Conservation (phyloP, 805 yeast genomes). For the Wickerhamiella azyma region DNA sequence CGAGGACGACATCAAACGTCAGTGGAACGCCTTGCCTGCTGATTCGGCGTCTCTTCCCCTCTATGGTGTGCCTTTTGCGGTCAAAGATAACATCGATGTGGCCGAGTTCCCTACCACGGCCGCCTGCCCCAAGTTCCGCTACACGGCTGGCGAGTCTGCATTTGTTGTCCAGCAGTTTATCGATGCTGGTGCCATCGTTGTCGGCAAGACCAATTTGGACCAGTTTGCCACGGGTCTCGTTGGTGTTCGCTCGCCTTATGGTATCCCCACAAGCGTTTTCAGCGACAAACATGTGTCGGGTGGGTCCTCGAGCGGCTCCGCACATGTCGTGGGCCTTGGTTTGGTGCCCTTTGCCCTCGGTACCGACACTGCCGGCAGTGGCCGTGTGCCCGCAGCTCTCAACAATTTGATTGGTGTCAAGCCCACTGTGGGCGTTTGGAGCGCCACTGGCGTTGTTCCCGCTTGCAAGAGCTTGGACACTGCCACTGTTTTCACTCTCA, state of each 20-base stretch:
- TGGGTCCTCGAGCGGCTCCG: constrained; percentile 95
- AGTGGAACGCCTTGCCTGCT: constrained; percentile 70
- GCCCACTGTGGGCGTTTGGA: constrained; percentile 81
- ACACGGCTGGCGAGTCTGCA: constrained; percentile 57
- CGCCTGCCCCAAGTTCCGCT: constrained; percentile 80
- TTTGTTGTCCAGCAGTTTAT: constrained; percentile 60
- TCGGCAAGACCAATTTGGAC: constrained; percentile 91
- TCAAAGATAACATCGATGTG: constrained; percentile 90
- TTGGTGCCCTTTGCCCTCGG: constrained; percentile 80
- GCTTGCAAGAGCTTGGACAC: constrained; percentile 93
- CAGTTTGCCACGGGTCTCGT: constrained; percentile 97
- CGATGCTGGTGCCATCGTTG: constrained; percentile 80
- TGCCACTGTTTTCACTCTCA: constrained; percentile 71
- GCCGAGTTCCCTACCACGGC: constrained; percentile 77
- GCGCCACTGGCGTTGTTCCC: constrained; percentile 88
- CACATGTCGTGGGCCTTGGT: constrained; percentile 80
- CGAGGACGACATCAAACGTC: constrained; percentile 48
- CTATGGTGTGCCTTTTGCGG: constrained; percentile 90
- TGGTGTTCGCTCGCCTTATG: constrained; percentile 91
- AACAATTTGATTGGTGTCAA: constrained; percentile 86
- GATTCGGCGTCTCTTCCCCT: constrained; percentile 41
- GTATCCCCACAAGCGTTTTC: constrained; percentile 72
- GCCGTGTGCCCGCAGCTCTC: constrained; percentile 91
- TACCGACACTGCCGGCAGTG: constrained; percentile 97
- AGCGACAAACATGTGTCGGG: constrained; percentile 72